Evolutionary conservation across 495 filamentous ascomycete species (phyloP), one percentile per base, ranked within the genome.

Genomic region (Baudoinia panamericana): DNA sequence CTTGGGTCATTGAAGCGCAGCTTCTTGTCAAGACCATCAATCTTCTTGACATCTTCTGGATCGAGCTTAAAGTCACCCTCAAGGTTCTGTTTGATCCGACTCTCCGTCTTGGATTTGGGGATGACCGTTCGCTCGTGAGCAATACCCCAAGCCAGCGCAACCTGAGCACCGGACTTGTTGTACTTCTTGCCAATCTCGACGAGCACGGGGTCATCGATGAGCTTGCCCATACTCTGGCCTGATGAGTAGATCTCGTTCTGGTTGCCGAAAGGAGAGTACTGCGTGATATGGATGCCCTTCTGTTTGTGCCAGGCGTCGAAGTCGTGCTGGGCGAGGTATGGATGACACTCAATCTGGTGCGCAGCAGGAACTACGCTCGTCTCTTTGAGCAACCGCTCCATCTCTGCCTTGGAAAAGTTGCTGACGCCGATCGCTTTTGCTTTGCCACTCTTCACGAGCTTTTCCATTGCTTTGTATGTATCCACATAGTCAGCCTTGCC

Each of bases 231-330:
- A 17, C 65, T 59, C 36, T 63, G 57, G 9, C 61, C 67, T 2
- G 46, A 53, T 18, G 63, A 54, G 50, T 83, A 85, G 16, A 71
- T 61, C 33, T 68, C 61, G 51, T 83, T 83, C 55, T 74, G 72
- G 54, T 85, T 84, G 25, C 76, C 81, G 22, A 84, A 76, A 0
- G 78, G 76, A 12, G 70, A 76, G 55, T 81, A 82, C 19, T 74
- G 72, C 27, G 69, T 73, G 23, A 81, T 58, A 46, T 74, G 72
- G 39, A 82, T 76, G 8, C 68, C 69, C 34, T 69, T 65, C 4
- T 53, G 48, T 38, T 63, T 63, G 48, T 74, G 69, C 50, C 55
- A 81, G n/a, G 72, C 58, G 18, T 55, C 55, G 43, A 80, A 80
- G 0, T 61, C 61, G 13, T 57, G 56, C 52, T 82, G 75, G 56